A percentile compares a stretch with the other conserved stretches of the same genome.
Evolutionary conservation across 495 filamentous ascomycete species (phyloP).

Genomic region (Aspergillus olivimuriae): DNA sequence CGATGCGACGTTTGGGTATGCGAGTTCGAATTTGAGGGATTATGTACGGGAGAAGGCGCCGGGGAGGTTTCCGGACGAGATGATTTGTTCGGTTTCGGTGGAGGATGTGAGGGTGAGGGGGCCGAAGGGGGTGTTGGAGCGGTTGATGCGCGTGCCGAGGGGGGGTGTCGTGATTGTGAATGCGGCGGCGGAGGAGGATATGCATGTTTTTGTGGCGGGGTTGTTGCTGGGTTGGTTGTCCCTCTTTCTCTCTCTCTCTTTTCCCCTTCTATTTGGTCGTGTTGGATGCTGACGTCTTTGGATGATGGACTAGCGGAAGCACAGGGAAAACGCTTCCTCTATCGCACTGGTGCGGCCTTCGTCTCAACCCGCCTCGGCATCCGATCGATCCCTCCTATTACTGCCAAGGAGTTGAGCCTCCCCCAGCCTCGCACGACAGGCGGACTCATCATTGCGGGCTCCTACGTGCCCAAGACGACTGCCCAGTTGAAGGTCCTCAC

Average conservation of each 20-base stretch:
- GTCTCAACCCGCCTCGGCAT: constrained; percentile 50
- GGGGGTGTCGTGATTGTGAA: constrained; percentile 45
- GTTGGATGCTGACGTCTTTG: background rate
- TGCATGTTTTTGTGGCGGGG: constrained; percentile 44
- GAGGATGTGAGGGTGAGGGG: constrained; percentile 40
- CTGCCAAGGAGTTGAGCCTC: constrained; percentile 32
- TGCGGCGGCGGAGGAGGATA: constrained; percentile 45
- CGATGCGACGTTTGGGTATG: constrained; percentile 49
- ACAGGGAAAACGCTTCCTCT: constrained; percentile 43
- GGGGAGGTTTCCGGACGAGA: constrained; percentile 22
- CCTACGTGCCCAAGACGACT: constrained; percentile 51
- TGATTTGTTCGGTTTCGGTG: constrained; percentile 37
- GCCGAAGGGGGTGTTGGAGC: constrained; percentile 29
- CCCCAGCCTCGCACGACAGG: constrained; percentile 27
- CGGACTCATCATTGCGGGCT: constrained; percentile 46
- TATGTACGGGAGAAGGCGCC: constrained; percentile 47
- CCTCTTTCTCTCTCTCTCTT: background rate
- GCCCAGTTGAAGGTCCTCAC: constrained; percentile 39
- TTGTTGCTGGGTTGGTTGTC: constrained; percentile 29
- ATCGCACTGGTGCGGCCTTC: constrained; percentile 48
- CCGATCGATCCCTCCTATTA: constrained; percentile 36
- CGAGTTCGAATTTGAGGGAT: constrained; percentile 41
- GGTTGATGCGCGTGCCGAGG: constrained; percentile 24
- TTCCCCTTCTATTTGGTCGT: background rate
- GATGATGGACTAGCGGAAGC: constrained; percentile 26